Percentiles rank a stretch among this genome's conserved stretches.
Evolutionary conservation across 2,329 filamentous ascomycete species (phyloP).

Genomic region (Penicillium sp.): DNA sequence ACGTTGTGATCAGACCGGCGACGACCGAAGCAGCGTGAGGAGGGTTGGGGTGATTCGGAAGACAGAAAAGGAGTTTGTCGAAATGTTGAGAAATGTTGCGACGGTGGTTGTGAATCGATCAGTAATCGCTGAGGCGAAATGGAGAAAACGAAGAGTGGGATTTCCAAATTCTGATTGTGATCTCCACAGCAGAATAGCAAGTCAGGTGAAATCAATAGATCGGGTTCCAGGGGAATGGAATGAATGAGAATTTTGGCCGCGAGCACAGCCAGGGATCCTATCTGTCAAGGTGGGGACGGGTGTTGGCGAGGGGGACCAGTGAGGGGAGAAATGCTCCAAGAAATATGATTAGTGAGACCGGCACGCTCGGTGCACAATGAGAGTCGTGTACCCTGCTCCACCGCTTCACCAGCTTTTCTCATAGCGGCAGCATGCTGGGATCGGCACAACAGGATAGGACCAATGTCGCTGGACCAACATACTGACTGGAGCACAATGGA

Average conservation of each 20-base stretch:
- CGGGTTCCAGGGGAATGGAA: background rate
- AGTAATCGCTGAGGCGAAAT: conserved; percentile 2
- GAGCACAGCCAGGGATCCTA: conserved; percentile 3
- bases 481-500: background rate
- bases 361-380: conserved; percentile 6
- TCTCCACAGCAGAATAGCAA: conserved; percentile 8
- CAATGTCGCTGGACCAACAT: background rate
- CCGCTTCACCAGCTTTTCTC: conserved; percentile 12
- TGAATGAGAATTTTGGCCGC: background rate
- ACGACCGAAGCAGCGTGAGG: background rate
- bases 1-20: background rate
- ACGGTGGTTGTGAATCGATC: background rate
- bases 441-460: background rate
- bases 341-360: conserved; percentile 13
- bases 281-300: conserved; percentile 18
- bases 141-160: conserved; percentile 10
- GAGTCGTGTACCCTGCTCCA: conserved; percentile 15
- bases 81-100: background rate
- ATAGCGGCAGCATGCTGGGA: background rate
- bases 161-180: conserved; percentile 1
- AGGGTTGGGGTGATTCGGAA: background rate
- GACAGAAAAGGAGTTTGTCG: background rate
- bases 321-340: conserved; percentile 8
- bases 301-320: background rate
- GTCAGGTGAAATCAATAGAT: background rate